A percentile compares a stretch with the other conserved stretches of the same genome.
These are phyloP conservation scores for Penicillium ucsense DNA, from an alignment of 495 filamentous ascomycete genomes.

Conservation along the genomic window DNA sequence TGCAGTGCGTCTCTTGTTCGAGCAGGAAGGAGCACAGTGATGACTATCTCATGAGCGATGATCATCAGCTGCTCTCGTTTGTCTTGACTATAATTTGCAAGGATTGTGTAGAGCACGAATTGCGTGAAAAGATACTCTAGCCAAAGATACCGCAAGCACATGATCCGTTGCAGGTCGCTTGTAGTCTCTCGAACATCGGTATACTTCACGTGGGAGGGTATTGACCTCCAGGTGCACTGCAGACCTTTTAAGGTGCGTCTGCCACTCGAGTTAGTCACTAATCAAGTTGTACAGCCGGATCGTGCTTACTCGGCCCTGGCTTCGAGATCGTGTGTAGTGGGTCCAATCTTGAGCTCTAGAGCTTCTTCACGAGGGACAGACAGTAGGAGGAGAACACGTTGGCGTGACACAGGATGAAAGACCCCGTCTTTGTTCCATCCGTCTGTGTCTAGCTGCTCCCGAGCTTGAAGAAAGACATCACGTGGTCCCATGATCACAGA, in stretches of 20 bases:
- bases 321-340: neutral
- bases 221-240: neutral
- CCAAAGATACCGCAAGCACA: neutral
- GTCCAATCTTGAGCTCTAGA: neutral
- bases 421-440: constrained; percentile 3
- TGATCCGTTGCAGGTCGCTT: neutral
- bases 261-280: neutral
- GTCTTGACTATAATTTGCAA: neutral
- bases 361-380: neutral
- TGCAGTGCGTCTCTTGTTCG: constrained; percentile 1
- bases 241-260: neutral
- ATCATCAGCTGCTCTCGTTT: constrained; percentile 1
- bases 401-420: constrained; percentile 1
- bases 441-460: constrained; percentile 1
- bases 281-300: too few relatives aligned
- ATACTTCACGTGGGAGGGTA: neutral
- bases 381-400: neutral
- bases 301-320: neutral
- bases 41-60: constrained; percentile 6
- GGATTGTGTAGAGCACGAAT: neutral
- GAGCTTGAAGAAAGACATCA: neutral
- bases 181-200: neutral
- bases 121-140: neutral
- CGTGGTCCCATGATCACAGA: neutral
- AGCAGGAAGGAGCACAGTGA: constrained; percentile 1